These are phyloP conservation scores for Venustampulla echinocandica DNA, from an alignment of 495 filamentous ascomycete genomes.

Conservation along the genomic window DNA sequence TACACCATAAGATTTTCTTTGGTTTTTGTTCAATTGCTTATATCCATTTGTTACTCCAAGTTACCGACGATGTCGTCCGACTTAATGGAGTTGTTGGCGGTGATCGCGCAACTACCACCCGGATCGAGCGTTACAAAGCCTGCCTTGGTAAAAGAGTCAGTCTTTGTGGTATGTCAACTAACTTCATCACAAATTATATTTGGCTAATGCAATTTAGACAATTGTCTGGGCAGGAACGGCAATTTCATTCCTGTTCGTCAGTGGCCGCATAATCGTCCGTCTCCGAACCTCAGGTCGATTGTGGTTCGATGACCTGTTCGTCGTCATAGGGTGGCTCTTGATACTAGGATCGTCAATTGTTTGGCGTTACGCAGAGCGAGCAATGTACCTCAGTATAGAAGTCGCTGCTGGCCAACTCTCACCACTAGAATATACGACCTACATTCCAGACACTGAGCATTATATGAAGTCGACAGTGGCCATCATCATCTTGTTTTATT, in stretches of 20 bases:
- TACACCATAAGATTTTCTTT: no score
- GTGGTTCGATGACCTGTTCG: not conserved
- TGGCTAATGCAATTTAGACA: not conserved
- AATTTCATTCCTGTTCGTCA: not conserved
- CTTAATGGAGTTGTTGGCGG: no score
- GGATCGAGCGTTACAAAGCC: not conserved
- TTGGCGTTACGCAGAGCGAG: not conserved
- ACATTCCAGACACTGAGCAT: not conserved
- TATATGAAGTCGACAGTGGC: not conserved
- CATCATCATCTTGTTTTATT: not conserved
- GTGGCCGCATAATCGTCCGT: not conserved
- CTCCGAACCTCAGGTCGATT: not conserved
- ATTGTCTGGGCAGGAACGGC: not conserved
- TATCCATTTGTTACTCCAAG: no score
- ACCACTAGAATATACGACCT: not conserved
- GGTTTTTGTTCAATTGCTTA: no score
- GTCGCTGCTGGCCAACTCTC: not conserved
- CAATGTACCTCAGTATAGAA: not conserved
- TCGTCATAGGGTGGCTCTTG: not conserved
- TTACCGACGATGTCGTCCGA: no score
- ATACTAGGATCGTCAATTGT: not conserved
- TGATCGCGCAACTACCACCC: no score
- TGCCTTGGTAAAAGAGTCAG: not conserved
- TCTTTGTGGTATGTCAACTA: not conserved
- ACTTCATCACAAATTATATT: not conserved